phyloP scores from a whole-genome alignment of 768 basidiomycete genomes.

The Rubroboletus satanas region DNA sequence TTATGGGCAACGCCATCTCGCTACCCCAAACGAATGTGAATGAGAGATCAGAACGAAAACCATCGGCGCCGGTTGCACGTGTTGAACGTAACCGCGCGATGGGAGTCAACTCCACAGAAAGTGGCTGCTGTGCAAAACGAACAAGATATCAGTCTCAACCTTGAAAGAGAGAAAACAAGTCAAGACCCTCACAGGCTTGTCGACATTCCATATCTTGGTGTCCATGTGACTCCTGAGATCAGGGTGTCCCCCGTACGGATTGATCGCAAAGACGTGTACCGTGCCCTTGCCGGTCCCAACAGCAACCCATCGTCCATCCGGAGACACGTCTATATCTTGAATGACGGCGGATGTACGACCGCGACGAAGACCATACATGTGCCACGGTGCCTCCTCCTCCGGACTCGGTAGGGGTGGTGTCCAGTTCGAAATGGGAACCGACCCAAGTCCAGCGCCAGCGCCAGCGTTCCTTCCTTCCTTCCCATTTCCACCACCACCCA shows the following conservation, averaged over 20 bases:
- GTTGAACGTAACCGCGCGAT: slow-evolving; percentile 49
- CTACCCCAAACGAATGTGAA: slow-evolving; percentile 48
- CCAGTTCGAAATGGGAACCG: background rate
- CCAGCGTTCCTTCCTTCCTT: slow-evolving; percentile 2
- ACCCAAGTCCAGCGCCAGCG: slow-evolving; percentile 1
- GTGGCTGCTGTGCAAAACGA: slow-evolving; percentile 39
- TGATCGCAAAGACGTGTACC: slow-evolving; percentile 69
- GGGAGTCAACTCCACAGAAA: slow-evolving; percentile 52
- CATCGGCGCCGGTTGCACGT: slow-evolving; percentile 27
- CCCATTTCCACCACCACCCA: background rate
- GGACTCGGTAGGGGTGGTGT: background rate
- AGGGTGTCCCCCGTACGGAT: slow-evolving; percentile 70
- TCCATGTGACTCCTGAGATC: slow-evolving; percentile 60
- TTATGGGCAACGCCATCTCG: slow-evolving; percentile 35
- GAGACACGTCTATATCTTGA: slow-evolving; percentile 40
- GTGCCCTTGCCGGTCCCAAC: slow-evolving; percentile 62
- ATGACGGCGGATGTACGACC: slow-evolving; percentile 68
- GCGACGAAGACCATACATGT: slow-evolving; percentile 66
- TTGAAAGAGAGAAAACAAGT: background rate
- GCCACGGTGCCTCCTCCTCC: slow-evolving; percentile 38
- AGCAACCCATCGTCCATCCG: slow-evolving; percentile 66
- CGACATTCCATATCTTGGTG: slow-evolving; percentile 52
- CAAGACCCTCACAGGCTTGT: slow-evolving; percentile 39
- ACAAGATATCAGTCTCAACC: background rate
- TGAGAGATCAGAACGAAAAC: slow-evolving; percentile 41